Evolutionary conservation across 129 eudicot genomes (phyloP), one percentile per base, ranked within the genome.

Genomic region (Lactuca sativa): DNA sequence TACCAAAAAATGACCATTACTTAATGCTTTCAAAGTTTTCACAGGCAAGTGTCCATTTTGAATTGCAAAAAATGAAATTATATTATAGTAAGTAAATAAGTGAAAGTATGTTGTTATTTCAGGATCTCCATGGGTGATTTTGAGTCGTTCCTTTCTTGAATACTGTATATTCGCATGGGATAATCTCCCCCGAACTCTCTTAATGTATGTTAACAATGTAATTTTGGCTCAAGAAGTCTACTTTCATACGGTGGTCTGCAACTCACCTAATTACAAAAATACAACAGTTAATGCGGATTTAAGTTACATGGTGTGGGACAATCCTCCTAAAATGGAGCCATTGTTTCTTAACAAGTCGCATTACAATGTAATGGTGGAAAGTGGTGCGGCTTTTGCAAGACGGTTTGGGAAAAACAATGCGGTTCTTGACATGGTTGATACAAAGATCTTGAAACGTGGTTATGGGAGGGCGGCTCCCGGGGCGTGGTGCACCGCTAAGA

Each of bases 291-390:
- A 95, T 53, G 63, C 78, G 2, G 96, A 95, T 71, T 60, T 95
- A 72, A 87, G 99, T 78, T 95, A 80, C 74, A 80, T 95, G 85
- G 89, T 90, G 15, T 95, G 99, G 97, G 96, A 90, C 68, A 81
- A 82, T 78, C 97, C 99, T 31, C 99, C 99, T 6, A 90, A 87
- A 69, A 95, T 95, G 99, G 97, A 95, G 74, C 97, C 99, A 43
- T 89, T 64, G 31, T 85, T 66, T 70, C 87, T 95, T 15, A 78
- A 73, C 74, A 77, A 63, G 15, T 78, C 89, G 1, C 75, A 87
- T 76, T 90, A 81, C 55, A 80, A 85, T 14, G 77, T 62, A 69
- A 95, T 95, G 97, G 64, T 82, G 62, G 75, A 85, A 72, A 90
- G 97, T 33, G 91, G 99, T 21, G 97, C 97, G 60, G 99, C 93